phyloP scores from a whole-genome alignment of 2,329 filamentous ascomycete species.

The Colletotrichum phormii region DNA sequence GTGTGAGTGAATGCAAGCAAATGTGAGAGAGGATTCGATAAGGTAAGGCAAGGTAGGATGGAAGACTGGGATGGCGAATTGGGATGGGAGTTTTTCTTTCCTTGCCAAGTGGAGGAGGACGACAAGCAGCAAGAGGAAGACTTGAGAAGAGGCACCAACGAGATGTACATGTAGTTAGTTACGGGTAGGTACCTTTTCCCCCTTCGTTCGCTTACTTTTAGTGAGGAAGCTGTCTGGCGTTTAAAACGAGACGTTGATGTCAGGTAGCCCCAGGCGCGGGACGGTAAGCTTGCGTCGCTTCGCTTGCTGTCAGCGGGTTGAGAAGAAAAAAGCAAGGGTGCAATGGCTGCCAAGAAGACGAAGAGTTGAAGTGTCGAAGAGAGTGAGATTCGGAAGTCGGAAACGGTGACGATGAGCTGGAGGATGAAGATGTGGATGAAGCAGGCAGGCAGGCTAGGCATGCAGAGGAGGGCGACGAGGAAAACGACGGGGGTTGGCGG shows the following conservation, averaged over 20 bases:
- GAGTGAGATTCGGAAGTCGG: not conserved
- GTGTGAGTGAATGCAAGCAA: not conserved
- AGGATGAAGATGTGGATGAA: not conserved
- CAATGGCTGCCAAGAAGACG: not conserved
- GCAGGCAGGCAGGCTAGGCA: constrained; percentile 5
- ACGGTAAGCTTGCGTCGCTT: not conserved
- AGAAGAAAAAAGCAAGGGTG: not conserved
- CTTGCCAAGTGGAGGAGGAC: not conserved
- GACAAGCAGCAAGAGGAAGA: not conserved
- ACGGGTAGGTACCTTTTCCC: not conserved
- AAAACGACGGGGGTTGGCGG: not conserved
- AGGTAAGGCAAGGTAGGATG: not conserved
- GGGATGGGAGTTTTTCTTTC: not conserved
- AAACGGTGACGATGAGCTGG: not conserved
- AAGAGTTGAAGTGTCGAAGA: not conserved
- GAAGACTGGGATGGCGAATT: not conserved
- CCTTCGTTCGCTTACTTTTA: not conserved
- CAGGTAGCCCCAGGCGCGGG: not conserved
- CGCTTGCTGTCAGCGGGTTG: not conserved
- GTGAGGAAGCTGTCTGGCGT: not conserved
- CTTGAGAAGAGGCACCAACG: not conserved
- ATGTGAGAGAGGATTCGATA: not conserved
- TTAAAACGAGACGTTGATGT: not conserved
- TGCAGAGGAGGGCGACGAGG: constrained; percentile 13
- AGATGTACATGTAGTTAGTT: not conserved